phyloP scores from a whole-genome alignment of 371 early-diverging fungal species.

The Mucor piriformis region DNA sequence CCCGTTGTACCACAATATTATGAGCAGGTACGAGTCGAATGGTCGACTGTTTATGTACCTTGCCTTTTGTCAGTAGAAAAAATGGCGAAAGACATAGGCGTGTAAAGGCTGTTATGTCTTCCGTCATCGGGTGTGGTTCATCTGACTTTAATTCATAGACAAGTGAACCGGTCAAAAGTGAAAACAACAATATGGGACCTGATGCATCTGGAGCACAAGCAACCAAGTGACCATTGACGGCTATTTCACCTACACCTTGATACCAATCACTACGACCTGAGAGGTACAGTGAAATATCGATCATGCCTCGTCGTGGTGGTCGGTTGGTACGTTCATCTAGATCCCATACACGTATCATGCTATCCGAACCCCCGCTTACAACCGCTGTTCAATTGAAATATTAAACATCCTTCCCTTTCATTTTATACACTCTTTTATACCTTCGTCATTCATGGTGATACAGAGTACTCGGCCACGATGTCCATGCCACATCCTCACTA shows the following conservation, averaged over 20 bases:
- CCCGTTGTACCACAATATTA: conserved; percentile 19
- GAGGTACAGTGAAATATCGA: conserved; percentile 44
- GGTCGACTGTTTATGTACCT: not conserved
- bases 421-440: conserved; percentile 16
- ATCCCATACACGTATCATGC: conserved; percentile 62
- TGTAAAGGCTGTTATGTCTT: conserved; percentile 38
- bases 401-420: not conserved
- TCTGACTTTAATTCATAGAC: conserved; percentile 47
- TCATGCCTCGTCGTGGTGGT: conserved; percentile 40
- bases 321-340: conserved; percentile 20
- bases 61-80: conserved; percentile 56
- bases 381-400: conserved; percentile 36
- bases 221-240: conserved; percentile 52
- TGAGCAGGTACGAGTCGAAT: conserved; percentile 4
- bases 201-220: conserved; percentile 61
- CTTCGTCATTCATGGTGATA: conserved; percentile 57
- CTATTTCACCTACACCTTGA: conserved; percentile 58
- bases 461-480: conserved; percentile 61
- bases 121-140: conserved; percentile 18
- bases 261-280: conserved; percentile 55
- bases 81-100: conserved; percentile 59
- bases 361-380: conserved; percentile 61
- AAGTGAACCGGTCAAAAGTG: conserved; percentile 56
- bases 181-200: conserved; percentile 59
- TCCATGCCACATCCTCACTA: conserved; percentile 52